A percentile compares a stretch with the other conserved stretches of the same genome.
Conservation (phyloP, 441 rosid species). For the Omphalea diandra region DNA sequence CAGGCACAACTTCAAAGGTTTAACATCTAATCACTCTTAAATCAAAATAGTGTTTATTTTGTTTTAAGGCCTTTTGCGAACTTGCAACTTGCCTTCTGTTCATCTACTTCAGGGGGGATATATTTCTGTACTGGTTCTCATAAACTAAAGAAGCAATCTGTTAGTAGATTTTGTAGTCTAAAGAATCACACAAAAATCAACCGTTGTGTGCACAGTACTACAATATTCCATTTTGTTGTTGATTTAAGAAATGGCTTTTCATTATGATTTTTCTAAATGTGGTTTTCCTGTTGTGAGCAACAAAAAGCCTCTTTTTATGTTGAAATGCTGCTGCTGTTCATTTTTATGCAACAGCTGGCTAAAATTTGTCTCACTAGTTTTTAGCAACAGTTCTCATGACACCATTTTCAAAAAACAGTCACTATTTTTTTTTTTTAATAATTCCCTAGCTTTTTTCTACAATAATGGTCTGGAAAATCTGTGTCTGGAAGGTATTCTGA, state of each 20-base stretch:
- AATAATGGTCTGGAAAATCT: neutral
- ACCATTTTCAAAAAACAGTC: no score
- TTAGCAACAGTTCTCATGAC: conserved; percentile 1
- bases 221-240: neutral
- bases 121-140: neutral
- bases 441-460: neutral
- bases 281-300: neutral
- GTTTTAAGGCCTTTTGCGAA: neutral
- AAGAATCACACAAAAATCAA: neutral
- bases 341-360: neutral
- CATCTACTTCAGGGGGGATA: neutral
- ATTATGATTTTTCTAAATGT: neutral
- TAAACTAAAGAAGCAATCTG: neutral
- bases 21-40: conserved; percentile 22
- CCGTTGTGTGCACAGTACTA: neutral
- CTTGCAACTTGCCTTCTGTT: neutral
- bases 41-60: neutral
- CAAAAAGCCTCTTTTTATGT: neutral
- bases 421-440: no score
- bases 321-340: neutral
- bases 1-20: conserved; percentile 92
- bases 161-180: neutral
- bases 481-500: neutral
- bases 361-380: neutral
- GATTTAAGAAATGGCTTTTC: neutral